Base-by-base conservation (phyloP, 1,139 yeast genomes). In the Debaryomyces psychrophilus region DNA sequence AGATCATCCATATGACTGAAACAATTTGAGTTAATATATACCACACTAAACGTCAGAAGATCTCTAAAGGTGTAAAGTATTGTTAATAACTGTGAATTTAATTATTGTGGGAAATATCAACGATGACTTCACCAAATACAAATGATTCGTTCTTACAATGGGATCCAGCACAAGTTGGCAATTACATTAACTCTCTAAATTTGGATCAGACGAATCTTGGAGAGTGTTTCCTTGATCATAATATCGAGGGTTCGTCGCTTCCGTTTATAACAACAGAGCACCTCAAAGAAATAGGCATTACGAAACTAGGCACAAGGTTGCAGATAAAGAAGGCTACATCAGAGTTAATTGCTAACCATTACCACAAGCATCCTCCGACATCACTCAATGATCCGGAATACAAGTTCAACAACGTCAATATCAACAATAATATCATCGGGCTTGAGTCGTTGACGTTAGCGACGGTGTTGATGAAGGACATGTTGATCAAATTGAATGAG, bases 241-340 rank as follows among this genome's bases (percentile, higher is more conserved):
- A 80, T 52, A 82, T 86, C 39, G 82, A 80, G 12, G 92, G 92
- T 1, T 72, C 81, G 14, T 65, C 83, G 9, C 64, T 86, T 39
- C 83, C 87, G 1, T 82, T 76, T 50, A 61, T 86, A 36, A 77
- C 79, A 9, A 74, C 86, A 1, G 79, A 77, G 7, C 88, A 85
- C 59, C 71, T 85, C 43, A 71, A 73, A 52, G 90, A 84, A 52
- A 64, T 86, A 58, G 87, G 87, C 1, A 67, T 81, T 1, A 49
- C 51, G 6, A 68, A 64, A 31, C 54, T 81, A 38, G 62, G 67
- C 12, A 60, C 70, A 2, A 67, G 90, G 12, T 66, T 85, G 4
- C 51, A 59, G 31, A 62, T 85, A 27, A 82, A 82, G 56, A 69
- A 68, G 43, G 72, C 73, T 37, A 73, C 85, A 27, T 71, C 76